These are phyloP conservation scores for Talaromyces sp. DNA, from an alignment of 2,329 filamentous ascomycete genomes.

Conservation along the genomic window DNA sequence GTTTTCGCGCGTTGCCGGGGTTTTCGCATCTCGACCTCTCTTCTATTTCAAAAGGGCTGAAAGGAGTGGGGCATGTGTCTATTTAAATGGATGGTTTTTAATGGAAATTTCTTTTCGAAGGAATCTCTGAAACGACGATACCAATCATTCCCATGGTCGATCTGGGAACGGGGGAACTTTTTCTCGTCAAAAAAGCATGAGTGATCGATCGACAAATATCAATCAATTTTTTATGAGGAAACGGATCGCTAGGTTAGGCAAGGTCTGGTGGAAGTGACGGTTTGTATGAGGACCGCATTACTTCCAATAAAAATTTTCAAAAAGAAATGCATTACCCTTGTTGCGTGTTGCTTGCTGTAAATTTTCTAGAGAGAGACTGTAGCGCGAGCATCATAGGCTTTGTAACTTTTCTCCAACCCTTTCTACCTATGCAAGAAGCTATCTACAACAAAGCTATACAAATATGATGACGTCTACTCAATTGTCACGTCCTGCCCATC, in stretches of 20 bases:
- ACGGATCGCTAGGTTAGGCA: conserved; percentile 2
- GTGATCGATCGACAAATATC: conserved; percentile 11
- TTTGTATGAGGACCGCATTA: not conserved
- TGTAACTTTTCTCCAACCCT: not conserved
- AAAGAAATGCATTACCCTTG: not conserved
- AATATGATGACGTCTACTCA: not conserved
- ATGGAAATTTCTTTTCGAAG: not conserved
- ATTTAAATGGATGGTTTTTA: conserved; percentile 4
- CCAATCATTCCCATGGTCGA: conserved; percentile 4
- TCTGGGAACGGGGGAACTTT: conserved; percentile 6
- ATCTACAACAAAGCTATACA: not conserved
- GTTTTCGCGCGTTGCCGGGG: conserved; percentile 12
- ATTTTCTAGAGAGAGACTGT: not conserved
- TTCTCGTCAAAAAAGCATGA: conserved; percentile 8
- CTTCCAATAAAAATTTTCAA: not conserved
- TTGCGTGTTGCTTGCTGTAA: not conserved
- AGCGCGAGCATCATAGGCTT: not conserved
- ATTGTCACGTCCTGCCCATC: conserved; percentile 8
- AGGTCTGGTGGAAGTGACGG: not conserved
- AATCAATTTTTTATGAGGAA: conserved; percentile 7
- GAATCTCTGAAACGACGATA: not conserved
- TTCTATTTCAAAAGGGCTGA: not conserved
- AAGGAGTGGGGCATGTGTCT: not conserved
- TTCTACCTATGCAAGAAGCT: not conserved
- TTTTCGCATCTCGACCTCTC: conserved; percentile 5